phyloP scores from a whole-genome alignment of 2,329 filamentous ascomycete genomes.

The Stachybotrys echinatus region DNA sequence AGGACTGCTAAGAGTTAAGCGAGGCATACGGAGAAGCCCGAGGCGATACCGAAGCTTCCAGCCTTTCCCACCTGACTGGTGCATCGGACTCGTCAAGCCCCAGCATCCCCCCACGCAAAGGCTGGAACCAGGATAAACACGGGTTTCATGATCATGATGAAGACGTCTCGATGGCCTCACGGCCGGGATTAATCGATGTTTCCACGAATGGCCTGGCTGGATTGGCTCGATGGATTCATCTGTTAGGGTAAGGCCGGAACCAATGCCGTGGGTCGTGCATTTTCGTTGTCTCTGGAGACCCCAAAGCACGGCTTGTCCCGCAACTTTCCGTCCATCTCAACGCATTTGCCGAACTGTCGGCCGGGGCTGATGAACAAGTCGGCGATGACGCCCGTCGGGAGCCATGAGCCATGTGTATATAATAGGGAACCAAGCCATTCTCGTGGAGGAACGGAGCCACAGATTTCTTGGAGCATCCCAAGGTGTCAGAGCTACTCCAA shows the following conservation, averaged over 20 bases:
- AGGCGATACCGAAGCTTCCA: no score
- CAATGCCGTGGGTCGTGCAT: not conserved
- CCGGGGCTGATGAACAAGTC: not conserved
- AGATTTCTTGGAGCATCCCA: no score
- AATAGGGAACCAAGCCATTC: not conserved
- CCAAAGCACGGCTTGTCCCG: not conserved
- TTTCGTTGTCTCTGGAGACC: not conserved
- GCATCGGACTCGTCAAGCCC: no score
- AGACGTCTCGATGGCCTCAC: not conserved
- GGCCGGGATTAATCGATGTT: not conserved
- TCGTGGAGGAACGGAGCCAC: not conserved
- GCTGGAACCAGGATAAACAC: not conserved
- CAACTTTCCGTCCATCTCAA: not conserved
- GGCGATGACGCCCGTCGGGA: not conserved
- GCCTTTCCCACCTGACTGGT: no score
- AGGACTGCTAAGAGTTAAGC: no score
- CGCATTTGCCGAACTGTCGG: not conserved
- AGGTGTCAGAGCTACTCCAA: no score
- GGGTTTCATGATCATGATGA: not conserved
- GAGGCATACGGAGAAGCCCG: no score
- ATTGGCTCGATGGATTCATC: not conserved
- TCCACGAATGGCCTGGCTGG: not conserved
- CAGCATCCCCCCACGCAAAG: not conserved
- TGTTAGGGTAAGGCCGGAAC: not conserved
- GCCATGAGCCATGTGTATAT: no score